Conservation (phyloP, 1,284 basidiomycete genomes). For the Ceratobasidium sp. region DNA sequence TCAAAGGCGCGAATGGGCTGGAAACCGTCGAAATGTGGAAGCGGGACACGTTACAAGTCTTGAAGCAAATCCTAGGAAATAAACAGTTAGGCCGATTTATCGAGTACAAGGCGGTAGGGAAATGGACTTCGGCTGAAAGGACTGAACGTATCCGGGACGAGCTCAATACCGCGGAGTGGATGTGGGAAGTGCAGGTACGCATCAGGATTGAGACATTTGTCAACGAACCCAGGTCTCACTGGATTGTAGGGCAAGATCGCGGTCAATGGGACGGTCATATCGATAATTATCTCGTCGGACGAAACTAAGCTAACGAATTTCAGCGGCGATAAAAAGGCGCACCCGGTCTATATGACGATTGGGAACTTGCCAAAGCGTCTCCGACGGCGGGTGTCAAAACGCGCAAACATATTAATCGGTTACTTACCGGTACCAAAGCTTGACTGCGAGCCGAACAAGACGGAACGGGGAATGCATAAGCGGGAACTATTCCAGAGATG, state of each 20-base stretch:
- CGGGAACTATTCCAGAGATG: constrained; percentile 25
- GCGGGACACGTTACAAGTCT: constrained; percentile 54
- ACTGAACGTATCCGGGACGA: constrained; percentile 18
- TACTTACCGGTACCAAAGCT: constrained; percentile 24
- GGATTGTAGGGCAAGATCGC: background rate
- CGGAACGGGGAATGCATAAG: background rate
- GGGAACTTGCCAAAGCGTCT: constrained; percentile 47
- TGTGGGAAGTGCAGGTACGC: constrained; percentile 43
- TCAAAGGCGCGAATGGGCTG: constrained; percentile 37
- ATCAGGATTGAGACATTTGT: too few species aligned
- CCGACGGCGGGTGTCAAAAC: constrained; percentile 7
- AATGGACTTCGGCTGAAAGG: background rate
- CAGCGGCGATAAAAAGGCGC: constrained; percentile 44
- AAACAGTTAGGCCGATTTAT: constrained; percentile 32
- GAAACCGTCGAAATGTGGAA: constrained; percentile 55
- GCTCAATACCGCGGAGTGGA: constrained; percentile 32
- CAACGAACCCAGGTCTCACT: background rate
- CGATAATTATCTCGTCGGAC: constrained; percentile 43
- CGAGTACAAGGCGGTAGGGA: background rate
- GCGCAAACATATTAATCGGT: constrained; percentile 43
- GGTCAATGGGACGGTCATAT: constrained; percentile 15
- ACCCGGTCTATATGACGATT: constrained; percentile 41
- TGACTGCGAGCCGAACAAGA: constrained; percentile 17
- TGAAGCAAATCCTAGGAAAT: constrained; percentile 52
- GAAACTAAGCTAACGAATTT: constrained; percentile 42